Conservation (phyloP, 1,284 basidiomycete genomes). For the Ustilago tritici region DNA sequence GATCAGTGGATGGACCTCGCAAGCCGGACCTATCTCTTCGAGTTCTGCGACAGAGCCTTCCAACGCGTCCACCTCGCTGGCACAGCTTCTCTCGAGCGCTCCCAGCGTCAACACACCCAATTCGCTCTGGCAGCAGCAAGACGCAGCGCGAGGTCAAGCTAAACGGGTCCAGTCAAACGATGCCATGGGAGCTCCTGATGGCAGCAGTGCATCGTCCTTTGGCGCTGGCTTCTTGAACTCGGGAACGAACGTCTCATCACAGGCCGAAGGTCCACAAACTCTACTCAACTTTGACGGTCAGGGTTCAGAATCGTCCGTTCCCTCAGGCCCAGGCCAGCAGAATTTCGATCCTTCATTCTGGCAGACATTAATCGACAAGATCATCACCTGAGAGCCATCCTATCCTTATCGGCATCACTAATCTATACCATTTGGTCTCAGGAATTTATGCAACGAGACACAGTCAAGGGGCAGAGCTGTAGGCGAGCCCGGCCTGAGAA, state of each 20-base stretch:
- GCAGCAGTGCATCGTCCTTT: neutral
- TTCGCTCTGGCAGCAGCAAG: constrained; percentile 27
- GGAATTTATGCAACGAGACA: neutral
- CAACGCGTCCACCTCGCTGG: constrained; percentile 22
- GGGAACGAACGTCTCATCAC: constrained; percentile 4
- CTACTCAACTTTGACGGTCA: constrained; percentile 24
- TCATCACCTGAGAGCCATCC: constrained; percentile 40
- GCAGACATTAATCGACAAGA: constrained; percentile 57
- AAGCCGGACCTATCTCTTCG: constrained; percentile 13
- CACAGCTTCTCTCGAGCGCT: constrained; percentile 17
- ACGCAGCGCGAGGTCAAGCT: neutral
- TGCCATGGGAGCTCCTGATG: constrained; percentile 6
- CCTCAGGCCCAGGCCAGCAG: constrained; percentile 13
- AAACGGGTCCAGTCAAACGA: constrained; percentile 6
- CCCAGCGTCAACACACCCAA: constrained; percentile 16
- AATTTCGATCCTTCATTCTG: constrained; percentile 52
- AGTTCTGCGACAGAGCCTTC: constrained; percentile 16
- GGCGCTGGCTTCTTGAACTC: constrained; percentile 5
- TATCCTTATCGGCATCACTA: constrained; percentile 29
- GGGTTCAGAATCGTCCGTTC: constrained; percentile 1
- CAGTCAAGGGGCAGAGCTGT: neutral
- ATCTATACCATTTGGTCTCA: neutral
- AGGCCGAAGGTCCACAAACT: constrained; percentile 12
- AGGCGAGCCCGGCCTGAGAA: neutral
- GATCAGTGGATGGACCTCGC: constrained; percentile 34